phyloP scores from a whole-genome alignment of 1,139 yeast species.

The Yamadazyma songkhlaensis region DNA sequence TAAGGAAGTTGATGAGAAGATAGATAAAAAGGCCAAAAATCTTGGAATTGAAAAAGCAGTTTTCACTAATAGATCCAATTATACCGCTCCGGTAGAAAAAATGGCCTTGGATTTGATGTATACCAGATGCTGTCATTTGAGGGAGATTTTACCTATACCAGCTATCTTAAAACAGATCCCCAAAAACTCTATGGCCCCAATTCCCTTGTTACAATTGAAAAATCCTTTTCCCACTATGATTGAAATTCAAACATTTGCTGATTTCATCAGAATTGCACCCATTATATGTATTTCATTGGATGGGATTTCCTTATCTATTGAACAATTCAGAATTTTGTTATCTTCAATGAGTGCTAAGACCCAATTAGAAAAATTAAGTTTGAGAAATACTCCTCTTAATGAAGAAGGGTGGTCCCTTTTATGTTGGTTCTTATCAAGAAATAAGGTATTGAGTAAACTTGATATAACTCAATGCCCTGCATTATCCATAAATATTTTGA shows the following conservation, averaged over 20 bases:
- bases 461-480: constrained; percentile 75
- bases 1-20: constrained; percentile 32
- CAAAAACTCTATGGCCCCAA: constrained; percentile 64
- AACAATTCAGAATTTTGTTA: constrained; percentile 62
- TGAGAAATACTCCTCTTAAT: constrained; percentile 69
- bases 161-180: constrained; percentile 75
- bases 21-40: constrained; percentile 31
- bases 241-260: constrained; percentile 72
- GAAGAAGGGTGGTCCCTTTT: constrained; percentile 68
- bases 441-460: constrained; percentile 50
- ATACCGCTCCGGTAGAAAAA: constrained; percentile 37
- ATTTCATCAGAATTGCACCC: constrained; percentile 72
- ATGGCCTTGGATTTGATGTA: constrained; percentile 63
- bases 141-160: constrained; percentile 74
- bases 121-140: constrained; percentile 71
- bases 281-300: constrained; percentile 65
- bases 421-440: constrained; percentile 68
- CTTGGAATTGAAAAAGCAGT: constrained; percentile 51
- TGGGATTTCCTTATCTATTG: constrained; percentile 61
- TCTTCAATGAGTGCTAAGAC: constrained; percentile 60
- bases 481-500: constrained; percentile 55
- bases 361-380: constrained; percentile 62
- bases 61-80: constrained; percentile 25
- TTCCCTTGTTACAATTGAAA: constrained; percentile 60
- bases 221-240: constrained; percentile 75